phyloP scores from a whole-genome alignment of 2,329 filamentous ascomycete species.

The Helotiales sp. region DNA sequence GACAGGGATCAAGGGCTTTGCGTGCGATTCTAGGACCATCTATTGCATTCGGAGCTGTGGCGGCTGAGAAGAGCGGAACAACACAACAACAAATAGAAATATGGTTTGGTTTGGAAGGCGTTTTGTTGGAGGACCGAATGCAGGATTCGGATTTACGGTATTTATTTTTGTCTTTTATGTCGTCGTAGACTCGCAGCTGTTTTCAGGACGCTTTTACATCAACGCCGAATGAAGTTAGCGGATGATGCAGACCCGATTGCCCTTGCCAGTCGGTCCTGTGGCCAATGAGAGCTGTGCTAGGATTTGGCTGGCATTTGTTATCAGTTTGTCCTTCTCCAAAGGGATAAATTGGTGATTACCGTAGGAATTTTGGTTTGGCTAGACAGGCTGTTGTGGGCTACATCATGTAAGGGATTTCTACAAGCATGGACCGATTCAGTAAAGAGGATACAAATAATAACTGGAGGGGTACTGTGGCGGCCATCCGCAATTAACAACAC shows the following conservation, averaged over 20 bases:
- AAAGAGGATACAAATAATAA: no score
- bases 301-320: no score
- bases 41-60: slow-evolving; percentile 8
- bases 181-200: background rate
- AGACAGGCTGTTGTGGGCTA: no score
- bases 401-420: no score
- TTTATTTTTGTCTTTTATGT: background rate
- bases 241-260: background rate
- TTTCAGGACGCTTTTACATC: background rate
- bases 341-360: no score
- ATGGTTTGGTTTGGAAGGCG: background rate
- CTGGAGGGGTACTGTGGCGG: no score
- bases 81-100: background rate
- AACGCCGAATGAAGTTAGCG: background rate
- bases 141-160: background rate
- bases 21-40: slow-evolving; percentile 14
- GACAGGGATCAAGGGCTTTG: background rate
- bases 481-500: no score
- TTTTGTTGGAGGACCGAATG: background rate
- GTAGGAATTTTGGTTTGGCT: no score
- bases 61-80: background rate
- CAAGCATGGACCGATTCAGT: no score
- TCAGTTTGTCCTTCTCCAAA: no score
- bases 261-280: background rate
- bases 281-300: background rate